Evolutionary conservation across 371 early-diverging fungal genomes (phyloP).

Genomic region (Actinomortierella wolfii): DNA sequence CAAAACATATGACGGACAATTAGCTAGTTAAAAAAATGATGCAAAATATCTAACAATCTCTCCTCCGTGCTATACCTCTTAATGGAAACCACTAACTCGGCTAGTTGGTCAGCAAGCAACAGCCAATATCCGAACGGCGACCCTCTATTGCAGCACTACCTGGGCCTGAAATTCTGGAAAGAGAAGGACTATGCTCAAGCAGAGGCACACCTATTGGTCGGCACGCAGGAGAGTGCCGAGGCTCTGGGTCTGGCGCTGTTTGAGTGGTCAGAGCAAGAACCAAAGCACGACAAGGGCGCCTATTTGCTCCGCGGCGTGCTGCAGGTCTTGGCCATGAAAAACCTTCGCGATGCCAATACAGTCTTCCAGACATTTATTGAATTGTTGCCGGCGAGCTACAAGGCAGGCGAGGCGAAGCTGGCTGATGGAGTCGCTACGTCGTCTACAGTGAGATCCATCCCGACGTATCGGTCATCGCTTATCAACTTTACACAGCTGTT

Average conservation of each 20-base stretch:
- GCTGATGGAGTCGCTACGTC: conserved; percentile 48
- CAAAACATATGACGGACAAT: no score
- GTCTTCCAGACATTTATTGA: conserved; percentile 67
- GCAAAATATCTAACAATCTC: no score
- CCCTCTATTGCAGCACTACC: conserved; percentile 81
- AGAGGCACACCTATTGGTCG: conserved; percentile 77
- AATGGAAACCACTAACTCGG: conserved; percentile 7
- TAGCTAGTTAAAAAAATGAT: no score
- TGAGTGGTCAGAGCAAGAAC: conserved; percentile 71
- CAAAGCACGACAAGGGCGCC: conserved; percentile 66
- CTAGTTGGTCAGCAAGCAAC: conserved; percentile 71
- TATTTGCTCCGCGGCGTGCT: conserved; percentile 81
- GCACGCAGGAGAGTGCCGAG: conserved; percentile 79
- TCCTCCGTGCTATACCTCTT: no score
- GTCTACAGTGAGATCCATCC: conserved; percentile 38
- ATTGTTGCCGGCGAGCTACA: conserved; percentile 37
- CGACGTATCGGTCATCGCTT: conserved; percentile 64
- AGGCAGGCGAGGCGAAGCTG: conserved; percentile 37
- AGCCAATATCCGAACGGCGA: conserved; percentile 75
- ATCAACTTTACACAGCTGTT: conserved; percentile 74
- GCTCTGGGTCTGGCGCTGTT: conserved; percentile 72
- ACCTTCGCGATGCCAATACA: conserved; percentile 72
- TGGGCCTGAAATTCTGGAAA: conserved; percentile 73
- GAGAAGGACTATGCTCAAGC: conserved; percentile 68
- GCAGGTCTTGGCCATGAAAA: conserved; percentile 76